Evolutionary conservation across 2,329 filamentous ascomycete genomes (phyloP).

Genomic region (Beauveria scarabaeidicola): DNA sequence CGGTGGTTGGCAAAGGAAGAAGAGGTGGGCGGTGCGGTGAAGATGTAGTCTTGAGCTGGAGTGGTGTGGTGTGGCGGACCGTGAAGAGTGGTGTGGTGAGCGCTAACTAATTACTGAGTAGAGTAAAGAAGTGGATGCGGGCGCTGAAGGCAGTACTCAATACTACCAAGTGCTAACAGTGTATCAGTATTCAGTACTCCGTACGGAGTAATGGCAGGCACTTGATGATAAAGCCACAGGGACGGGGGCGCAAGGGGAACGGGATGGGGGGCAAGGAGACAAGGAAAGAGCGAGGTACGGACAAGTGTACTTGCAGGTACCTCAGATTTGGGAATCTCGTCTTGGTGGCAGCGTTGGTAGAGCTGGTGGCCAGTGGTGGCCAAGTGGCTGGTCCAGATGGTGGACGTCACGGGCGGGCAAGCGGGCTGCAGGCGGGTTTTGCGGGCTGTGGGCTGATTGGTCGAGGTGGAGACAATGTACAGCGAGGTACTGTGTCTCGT

Average conservation of each 20-base stretch:
- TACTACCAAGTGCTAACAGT: too few relatives aligned
- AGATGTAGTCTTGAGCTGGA: constrained; percentile 8
- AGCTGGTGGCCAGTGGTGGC: neutral
- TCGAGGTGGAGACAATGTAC: neutral
- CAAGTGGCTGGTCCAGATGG: neutral
- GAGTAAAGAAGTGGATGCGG: too few relatives aligned
- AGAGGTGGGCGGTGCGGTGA: constrained; percentile 10
- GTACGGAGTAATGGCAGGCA: neutral
- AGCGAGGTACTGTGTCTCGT: neutral
- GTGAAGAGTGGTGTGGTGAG: neutral
- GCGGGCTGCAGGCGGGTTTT: neutral
- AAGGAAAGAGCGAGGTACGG: neutral
- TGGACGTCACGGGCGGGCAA: constrained; percentile 6
- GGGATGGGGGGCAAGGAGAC: too few relatives aligned
- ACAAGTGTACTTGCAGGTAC: neutral
- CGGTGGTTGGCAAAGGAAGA: constrained; percentile 8
- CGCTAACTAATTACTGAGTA: neutral
- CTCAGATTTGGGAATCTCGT: neutral
- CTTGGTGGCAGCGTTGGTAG: neutral
- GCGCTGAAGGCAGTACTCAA: too few relatives aligned
- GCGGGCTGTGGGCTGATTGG: constrained; percentile 1
- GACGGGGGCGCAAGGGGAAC: too few relatives aligned
- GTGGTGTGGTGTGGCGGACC: neutral
- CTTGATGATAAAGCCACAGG: neutral
- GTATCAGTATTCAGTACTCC: too few relatives aligned